Percentiles rank a stretch among this genome's conserved stretches.
Evolutionary conservation across 106 monocot species (phyloP).

Genomic region (Dioscorea dumetorum): DNA sequence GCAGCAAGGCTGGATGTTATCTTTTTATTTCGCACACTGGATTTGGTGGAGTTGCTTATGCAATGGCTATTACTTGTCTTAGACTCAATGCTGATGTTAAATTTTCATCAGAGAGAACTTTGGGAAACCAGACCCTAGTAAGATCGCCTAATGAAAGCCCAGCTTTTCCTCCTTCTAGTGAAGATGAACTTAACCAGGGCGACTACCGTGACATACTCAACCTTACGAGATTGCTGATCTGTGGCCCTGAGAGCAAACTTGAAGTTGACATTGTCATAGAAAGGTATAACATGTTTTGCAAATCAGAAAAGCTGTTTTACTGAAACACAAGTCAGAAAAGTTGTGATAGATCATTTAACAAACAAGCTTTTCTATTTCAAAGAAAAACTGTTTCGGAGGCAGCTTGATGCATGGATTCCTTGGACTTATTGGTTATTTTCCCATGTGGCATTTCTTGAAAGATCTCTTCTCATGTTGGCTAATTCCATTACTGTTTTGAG

Average conservation of each 20-base stretch:
- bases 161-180: conserved; percentile 23
- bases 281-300: conserved; percentile 36
- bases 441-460: too few relatives aligned
- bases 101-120: conserved; percentile 26
- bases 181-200: conserved; percentile 70
- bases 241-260: conserved; percentile 84
- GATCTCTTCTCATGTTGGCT: too few relatives aligned
- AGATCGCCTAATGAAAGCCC: conserved; percentile 7
- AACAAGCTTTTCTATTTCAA: too few relatives aligned
- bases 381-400: too few relatives aligned
- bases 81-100: conserved; percentile 48
- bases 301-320: not conserved
- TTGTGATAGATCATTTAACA: too few relatives aligned
- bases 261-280: conserved; percentile 87
- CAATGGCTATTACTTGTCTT: conserved; percentile 96
- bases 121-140: conserved; percentile 14
- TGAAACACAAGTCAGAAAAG: not conserved
- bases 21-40: conserved; percentile 96
- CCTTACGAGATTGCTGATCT: conserved; percentile 77
- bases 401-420: too few relatives aligned
- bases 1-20: conserved; percentile 65
- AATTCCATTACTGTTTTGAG: too few relatives aligned
- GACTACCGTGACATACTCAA: conserved; percentile 94
- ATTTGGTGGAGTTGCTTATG: conserved; percentile 84
- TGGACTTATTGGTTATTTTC: too few relatives aligned